Evolutionary conservation across 257 asterid species (phyloP), one percentile per base, ranked within the genome.

Genomic region (Scutellaria minor): DNA sequence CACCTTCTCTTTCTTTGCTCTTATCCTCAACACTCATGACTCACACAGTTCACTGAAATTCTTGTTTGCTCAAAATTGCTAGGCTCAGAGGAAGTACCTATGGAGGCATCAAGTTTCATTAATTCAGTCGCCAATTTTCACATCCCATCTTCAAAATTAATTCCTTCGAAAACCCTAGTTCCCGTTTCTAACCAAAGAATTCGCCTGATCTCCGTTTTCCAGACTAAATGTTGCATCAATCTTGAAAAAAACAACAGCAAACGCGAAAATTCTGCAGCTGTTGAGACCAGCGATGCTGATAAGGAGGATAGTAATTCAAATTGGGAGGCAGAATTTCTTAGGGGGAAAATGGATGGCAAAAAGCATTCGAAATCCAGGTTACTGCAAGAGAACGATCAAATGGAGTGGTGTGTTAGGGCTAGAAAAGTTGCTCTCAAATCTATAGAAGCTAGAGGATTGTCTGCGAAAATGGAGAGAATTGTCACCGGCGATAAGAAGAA

Each of bases 361-460:
- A 83, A 77, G 57, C 81, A 74, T 54, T 83, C 75, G 1, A 75
- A 83, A 2, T 85, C 95, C 5, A 86, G 90, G 81, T 66, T 87
- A 68, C 77, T 89, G 53, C 77, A 53, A 72, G 88, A 84, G 58
- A 79, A 61, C 10, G 87, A 81, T 72, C 66, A 71, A 24, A 91
- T 87, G 97, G 96, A 88, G 22, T 91, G 99, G 99, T 94, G 99
- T 78, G 88, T 89, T 54, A 88, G 89, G 87, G 99, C 97, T 71
- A 79, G 99, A 81, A 94, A 88, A 79, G 81, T 84, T 63, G 99
- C 98, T 64, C 82, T 94, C 75, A 88, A 87, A 81, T 91, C 97
- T 40, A 94, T 94, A 71, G 97, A 88, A 81, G 88, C 90, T 15
- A 78, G 99, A 73, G 97, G 97, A 41, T 81, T 94, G 79, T 82